Percentiles rank a stretch among this genome's conserved stretches.
phyloP scores from a whole-genome alignment of 2,329 filamentous ascomycete species.

The Exophiala mesophila region DNA sequence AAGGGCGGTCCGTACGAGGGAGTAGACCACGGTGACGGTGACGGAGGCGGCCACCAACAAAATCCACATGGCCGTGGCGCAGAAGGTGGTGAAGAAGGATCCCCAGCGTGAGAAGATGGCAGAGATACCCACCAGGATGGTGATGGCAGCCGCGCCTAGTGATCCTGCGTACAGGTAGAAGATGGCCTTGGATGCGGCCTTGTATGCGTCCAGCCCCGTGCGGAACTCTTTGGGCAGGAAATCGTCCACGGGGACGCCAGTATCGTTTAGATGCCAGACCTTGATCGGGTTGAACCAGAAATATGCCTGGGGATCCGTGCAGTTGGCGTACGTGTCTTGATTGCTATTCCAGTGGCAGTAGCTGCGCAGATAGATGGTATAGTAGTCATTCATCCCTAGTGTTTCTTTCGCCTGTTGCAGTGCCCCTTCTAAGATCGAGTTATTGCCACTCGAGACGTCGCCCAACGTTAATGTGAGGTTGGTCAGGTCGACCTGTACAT shows the following conservation, averaged over 20 bases:
- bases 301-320: conserved; percentile 65
- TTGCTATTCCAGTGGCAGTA: conserved; percentile 66
- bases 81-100: conserved; percentile 74
- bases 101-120: conserved; percentile 78
- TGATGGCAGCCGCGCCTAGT: conserved; percentile 62
- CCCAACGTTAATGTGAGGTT: conserved; percentile 52
- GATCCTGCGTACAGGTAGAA: conserved; percentile 74
- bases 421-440: conserved; percentile 31
- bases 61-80: conserved; percentile 56
- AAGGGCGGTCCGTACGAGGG: conserved; percentile 64
- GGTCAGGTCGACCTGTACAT: conserved; percentile 56
- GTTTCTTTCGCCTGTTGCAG: conserved; percentile 35
- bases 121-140: conserved; percentile 73
- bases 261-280: conserved; percentile 56
- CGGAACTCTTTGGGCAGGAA: conserved; percentile 64
- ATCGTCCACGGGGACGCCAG: conserved; percentile 50
- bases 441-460: conserved; percentile 34
- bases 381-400: conserved; percentile 66
- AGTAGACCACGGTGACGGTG: conserved; percentile 69
- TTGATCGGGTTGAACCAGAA: conserved; percentile 73
- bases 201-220: conserved; percentile 67
- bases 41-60: conserved; percentile 62
- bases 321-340: conserved; percentile 50
- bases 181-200: conserved; percentile 72
- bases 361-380: conserved; percentile 79